A percentile compares a stretch with the other conserved stretches of the same genome.
phyloP scores from a whole-genome alignment of 257 asterid genomes.

The Przewalskia tangutica region DNA sequence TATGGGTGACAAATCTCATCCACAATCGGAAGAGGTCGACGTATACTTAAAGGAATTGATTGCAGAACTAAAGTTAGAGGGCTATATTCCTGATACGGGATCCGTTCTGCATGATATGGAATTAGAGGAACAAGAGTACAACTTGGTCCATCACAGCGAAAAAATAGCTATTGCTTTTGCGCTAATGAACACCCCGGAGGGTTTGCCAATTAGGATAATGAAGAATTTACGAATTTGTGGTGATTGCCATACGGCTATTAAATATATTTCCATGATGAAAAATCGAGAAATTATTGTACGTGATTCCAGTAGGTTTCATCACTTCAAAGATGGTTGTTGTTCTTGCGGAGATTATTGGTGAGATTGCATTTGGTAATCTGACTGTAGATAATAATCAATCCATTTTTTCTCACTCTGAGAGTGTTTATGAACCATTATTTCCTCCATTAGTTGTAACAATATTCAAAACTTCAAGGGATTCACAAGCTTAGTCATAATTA shows the following conservation, averaged over 20 bases:
- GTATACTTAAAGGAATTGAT: slow-evolving; percentile 44
- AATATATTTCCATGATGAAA: slow-evolving; percentile 46
- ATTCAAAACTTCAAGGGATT: background rate
- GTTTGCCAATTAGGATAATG: slow-evolving; percentile 66
- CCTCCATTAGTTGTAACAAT: background rate
- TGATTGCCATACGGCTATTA: slow-evolving; percentile 69
- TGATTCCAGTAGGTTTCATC: slow-evolving; percentile 79
- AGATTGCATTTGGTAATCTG: slow-evolving; percentile 1
- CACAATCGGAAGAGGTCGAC: slow-evolving; percentile 34
- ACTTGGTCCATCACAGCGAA: slow-evolving; percentile 68
- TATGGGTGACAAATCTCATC: slow-evolving; percentile 57
- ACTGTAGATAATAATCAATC: background rate
- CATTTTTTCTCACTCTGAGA: background rate
- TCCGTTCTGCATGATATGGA: slow-evolving; percentile 73
- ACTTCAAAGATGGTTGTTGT: slow-evolving; percentile 57
- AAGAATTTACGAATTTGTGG: slow-evolving; percentile 73
- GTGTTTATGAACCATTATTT: background rate
- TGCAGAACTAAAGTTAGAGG: slow-evolving; percentile 45
- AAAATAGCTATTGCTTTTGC: slow-evolving; percentile 81
- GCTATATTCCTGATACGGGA: slow-evolving; percentile 56
- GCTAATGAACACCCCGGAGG: slow-evolving; percentile 43
- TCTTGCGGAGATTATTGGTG: slow-evolving; percentile 90
- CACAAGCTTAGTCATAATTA: background rate
- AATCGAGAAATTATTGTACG: slow-evolving; percentile 52
- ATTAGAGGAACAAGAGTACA: slow-evolving; percentile 59